These are phyloP conservation scores for Colletotrichum sp. DNA, from an alignment of 2,329 filamentous ascomycete species.

Conservation along the genomic window DNA sequence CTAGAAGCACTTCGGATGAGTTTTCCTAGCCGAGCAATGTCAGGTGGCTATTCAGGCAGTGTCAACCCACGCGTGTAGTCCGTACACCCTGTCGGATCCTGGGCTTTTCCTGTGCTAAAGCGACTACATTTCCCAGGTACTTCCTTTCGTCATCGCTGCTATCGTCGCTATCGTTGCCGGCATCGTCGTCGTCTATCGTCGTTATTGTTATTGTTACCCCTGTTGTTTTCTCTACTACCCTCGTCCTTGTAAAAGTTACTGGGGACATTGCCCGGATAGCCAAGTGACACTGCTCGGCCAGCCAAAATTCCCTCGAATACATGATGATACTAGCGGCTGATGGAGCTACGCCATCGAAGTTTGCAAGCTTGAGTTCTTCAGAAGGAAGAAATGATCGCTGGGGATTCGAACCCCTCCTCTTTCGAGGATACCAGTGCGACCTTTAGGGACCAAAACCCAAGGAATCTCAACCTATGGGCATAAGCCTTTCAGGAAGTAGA, in stretches of 20 bases:
- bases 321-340: background rate
- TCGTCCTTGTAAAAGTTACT: background rate
- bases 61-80: background rate
- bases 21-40: background rate
- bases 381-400: background rate
- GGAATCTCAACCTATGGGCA: background rate
- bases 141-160: background rate
- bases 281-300: background rate
- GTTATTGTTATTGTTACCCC: background rate
- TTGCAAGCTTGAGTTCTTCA: background rate
- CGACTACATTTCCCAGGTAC: background rate
- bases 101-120: background rate
- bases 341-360: background rate
- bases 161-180: too few relatives aligned
- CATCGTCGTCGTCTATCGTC: background rate
- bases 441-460: background rate
- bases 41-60: rapidly evolving
- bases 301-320: background rate
- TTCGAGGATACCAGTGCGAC: background rate
- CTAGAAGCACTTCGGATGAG: background rate
- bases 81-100: rapidly evolving
- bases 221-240: background rate
- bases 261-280: background rate
- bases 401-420: background rate
- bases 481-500: background rate